Percentiles rank a stretch among this genome's conserved stretches.
These are phyloP conservation scores for Candida silvatica DNA, from an alignment of 805 yeast species.

Conservation along the genomic window DNA sequence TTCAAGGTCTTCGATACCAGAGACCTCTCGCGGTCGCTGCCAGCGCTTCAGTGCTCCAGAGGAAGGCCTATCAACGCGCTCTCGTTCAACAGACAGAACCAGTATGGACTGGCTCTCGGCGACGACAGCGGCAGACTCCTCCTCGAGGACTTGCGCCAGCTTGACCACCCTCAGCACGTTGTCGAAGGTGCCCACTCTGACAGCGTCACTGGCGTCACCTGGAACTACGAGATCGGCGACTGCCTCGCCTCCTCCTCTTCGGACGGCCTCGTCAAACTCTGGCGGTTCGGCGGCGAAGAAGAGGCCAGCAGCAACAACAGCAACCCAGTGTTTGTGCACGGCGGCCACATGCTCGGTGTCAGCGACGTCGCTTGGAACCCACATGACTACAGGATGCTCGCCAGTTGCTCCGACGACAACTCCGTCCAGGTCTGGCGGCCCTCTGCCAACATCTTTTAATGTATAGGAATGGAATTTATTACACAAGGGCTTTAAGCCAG, in stretches of 20 bases:
- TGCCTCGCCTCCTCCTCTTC: slow-evolving; percentile 61
- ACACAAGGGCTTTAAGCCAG: neutral
- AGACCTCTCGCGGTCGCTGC: slow-evolving; percentile 5
- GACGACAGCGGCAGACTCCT: slow-evolving; percentile 46
- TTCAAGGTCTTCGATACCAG: slow-evolving; percentile 50
- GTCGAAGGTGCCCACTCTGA: slow-evolving; percentile 34
- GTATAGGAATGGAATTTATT: neutral
- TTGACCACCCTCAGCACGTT: slow-evolving; percentile 21
- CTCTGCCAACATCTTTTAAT: slow-evolving; percentile 1
- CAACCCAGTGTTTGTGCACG: slow-evolving; percentile 54
- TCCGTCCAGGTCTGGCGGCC: slow-evolving; percentile 86
- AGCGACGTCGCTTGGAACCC: slow-evolving; percentile 81
- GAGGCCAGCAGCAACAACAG: slow-evolving; percentile 30
- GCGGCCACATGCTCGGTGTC: slow-evolving; percentile 83
- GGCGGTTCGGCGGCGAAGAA: slow-evolving; percentile 19
- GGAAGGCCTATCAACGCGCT: slow-evolving; percentile 41
- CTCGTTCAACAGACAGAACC: slow-evolving; percentile 49
- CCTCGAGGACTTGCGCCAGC: slow-evolving; percentile 59
- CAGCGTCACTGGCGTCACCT: slow-evolving; percentile 56
- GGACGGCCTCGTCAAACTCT: slow-evolving; percentile 53
- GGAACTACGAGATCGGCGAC: slow-evolving; percentile 54
- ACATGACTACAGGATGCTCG: slow-evolving; percentile 58
- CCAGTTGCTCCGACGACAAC: slow-evolving; percentile 79
- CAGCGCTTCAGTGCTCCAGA: no score
- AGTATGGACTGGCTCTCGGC: slow-evolving; percentile 58